A percentile compares a stretch with the other conserved stretches of the same genome.
phyloP scores from a whole-genome alignment of 1,284 basidiomycete species.

The Trametes sp. region DNA sequence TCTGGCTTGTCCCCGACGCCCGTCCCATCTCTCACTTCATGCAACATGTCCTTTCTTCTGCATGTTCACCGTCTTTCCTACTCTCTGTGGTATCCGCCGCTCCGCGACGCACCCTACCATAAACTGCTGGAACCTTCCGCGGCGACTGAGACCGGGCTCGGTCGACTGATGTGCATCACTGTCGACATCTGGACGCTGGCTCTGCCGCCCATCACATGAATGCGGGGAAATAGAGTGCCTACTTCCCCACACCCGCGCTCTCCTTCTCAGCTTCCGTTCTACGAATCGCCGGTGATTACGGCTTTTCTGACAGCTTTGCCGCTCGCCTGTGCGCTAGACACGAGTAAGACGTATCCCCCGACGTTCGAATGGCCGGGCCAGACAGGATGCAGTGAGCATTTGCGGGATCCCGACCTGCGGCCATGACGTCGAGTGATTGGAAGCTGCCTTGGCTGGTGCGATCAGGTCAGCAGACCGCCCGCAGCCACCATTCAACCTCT shows the following conservation, averaged over 20 bases:
- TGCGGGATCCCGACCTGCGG: background rate
- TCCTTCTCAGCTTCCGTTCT: background rate
- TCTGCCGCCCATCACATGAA: background rate
- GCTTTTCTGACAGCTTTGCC: background rate
- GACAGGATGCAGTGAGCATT: background rate
- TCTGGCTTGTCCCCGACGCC: no score
- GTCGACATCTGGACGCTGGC: background rate
- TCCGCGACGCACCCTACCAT: background rate
- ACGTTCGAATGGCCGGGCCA: background rate
- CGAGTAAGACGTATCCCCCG: background rate
- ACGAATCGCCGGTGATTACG: background rate
- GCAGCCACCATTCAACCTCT: slow-evolving; percentile 2
- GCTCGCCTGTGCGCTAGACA: background rate
- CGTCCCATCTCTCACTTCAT: no score
- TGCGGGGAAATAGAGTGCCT: slow-evolving; percentile 12
- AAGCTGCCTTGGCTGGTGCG: slow-evolving; percentile 9
- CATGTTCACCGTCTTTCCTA: no score
- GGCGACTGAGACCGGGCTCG: background rate
- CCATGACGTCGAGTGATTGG: slow-evolving; percentile 12
- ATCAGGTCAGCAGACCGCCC: slow-evolving; percentile 13
- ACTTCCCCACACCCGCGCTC: background rate
- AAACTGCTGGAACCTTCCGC: background rate
- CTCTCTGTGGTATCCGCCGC: background rate
- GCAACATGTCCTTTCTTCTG: no score
- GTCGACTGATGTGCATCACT: slow-evolving; percentile 3